Base-by-base conservation (phyloP, 352 stramenopile genomes). In the Phytophthora capsici region DNA sequence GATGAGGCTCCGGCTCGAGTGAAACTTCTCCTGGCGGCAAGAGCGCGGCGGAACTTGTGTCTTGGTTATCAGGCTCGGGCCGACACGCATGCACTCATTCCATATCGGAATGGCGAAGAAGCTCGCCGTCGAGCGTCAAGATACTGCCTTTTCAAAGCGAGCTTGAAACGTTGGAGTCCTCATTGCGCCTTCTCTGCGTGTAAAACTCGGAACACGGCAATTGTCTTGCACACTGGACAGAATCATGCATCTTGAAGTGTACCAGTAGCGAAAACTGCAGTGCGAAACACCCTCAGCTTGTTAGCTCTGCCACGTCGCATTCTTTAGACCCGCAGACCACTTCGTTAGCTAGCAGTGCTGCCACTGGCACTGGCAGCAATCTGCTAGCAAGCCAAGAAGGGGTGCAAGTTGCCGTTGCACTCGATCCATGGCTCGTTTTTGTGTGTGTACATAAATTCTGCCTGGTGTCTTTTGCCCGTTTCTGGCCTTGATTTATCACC, bases 1-100 rank as follows among this genome's bases (percentile, higher is more conserved):
- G 49, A 62, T 71, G 60, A 69, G 58, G 44, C 41, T 65, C 36
- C 58, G 44, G 37, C 49, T 22, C 25, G 20, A 13, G 34, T 66
- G 61, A 77, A 77, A 51, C 41, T 77, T 77, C 69, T 77, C 52
- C 28, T 77, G 69, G 69, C 28, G 26, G 26, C 9, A 32, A 50
- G 38, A 45, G 44, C 26, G 48, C 23, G 36, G 47, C 40, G 26
- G 23, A 52, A 41, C 63, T 52, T 50, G 23, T 17, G 17, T 32
- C 30, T 7, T 16, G 30, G 16, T 38, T 47, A 28, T 59, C 25
- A 53, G 26, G 16, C 28, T 60, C 23, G 6, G 32, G 26, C 36
- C 32, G 54, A 38, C 34, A 53, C 38, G 53, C 50, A 30, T 28
- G 26, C 58, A 50, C 51, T 38, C 58, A 36, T 26, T 19, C 23